Conservation (phyloP, 2,329 filamentous ascomycete genomes). For the Aspergillus udagawae region DNA sequence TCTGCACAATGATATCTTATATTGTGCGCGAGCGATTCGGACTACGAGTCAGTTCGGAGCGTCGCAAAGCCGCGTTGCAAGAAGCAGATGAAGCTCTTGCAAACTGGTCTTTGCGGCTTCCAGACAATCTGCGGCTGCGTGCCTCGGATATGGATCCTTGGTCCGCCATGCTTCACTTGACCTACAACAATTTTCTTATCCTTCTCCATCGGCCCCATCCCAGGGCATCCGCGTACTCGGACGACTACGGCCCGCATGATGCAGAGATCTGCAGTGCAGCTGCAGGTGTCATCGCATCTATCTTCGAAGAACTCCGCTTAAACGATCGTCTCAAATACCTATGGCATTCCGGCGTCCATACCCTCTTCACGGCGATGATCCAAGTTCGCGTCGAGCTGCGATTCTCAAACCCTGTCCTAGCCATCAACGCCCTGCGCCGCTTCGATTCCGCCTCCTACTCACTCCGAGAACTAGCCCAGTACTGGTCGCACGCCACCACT, state of each 20-base stretch:
- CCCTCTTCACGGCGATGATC: conserved; percentile 45
- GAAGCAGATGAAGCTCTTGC: conserved; percentile 41
- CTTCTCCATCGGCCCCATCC: conserved; percentile 44
- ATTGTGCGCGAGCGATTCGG: conserved; percentile 42
- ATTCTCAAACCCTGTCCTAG: conserved; percentile 44
- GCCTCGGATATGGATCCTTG: conserved; percentile 41
- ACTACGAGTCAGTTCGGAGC: conserved; percentile 35
- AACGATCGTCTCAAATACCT: conserved; percentile 41
- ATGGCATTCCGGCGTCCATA: conserved; percentile 44
- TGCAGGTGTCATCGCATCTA: conserved; percentile 42
- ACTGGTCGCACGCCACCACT: conserved; percentile 42
- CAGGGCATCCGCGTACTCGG: conserved; percentile 39
- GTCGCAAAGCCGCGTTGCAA: conserved; percentile 39
- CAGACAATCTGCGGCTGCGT: conserved; percentile 38
- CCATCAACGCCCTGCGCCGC: conserved; percentile 43
- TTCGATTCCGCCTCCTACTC: conserved; percentile 42
- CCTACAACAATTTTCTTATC: conserved; percentile 45
- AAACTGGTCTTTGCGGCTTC: conserved; percentile 41
- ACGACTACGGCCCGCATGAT: conserved; percentile 44
- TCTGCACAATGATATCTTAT: conserved; percentile 50
- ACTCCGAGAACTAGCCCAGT: conserved; percentile 39
- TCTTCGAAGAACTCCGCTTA: conserved; percentile 42
- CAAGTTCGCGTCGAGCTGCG: conserved; percentile 45
- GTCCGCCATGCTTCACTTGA: conserved; percentile 43
- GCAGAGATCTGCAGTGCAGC: conserved; percentile 45